Base-by-base conservation (phyloP, 768 basidiomycete species). In the Tulasnella sp. region DNA sequence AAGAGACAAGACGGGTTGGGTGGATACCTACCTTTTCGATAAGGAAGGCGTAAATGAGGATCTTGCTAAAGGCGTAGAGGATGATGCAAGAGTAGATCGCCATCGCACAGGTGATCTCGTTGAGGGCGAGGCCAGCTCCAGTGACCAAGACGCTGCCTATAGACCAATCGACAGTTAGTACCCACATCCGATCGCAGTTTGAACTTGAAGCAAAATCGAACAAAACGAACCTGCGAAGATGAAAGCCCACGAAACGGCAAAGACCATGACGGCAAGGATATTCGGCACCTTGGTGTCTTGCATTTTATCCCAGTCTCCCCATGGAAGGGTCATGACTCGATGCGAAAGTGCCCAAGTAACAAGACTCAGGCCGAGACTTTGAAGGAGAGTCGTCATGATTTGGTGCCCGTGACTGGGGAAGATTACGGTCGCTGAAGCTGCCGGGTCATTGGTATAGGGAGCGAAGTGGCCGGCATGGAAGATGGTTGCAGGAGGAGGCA, bases 41-140 rank as follows among this genome's bases (percentile, higher is more conserved):
- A 29, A 87, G 83, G 79, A 87, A 88, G 5, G 83, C 81, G 77
- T 87, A 88, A 9, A 87, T 85, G 49, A 87, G 83, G 12, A 87
- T 74, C 77, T 87, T 86, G 9, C 85, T 84, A 9, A 83, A 80
- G 0, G 84, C 81, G 70, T 81, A 81, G 39, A 79, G 81, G 5
- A 80, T 76, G 68, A 87, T 83, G 80, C 86, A 87, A 38, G 85
- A 79, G 72, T 84, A 83, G 71, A 87, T 85, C 4, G 84, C 86
- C 11, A 84, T 79, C 2, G 83, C 81, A 79, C 87, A 88, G 0
- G 84, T 80, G 1, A 80, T 39, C 2, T 71, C 29, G 67, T 82
- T 83, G 54, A 80, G 77, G 67, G 85, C 83, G n/a, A 88, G 80
- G 5, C 87, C 87, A 17, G 85, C 80, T 12, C 86, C 87, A 70